These are phyloP conservation scores for Boletus sp. DNA, from an alignment of 1,284 basidiomycete species.

Conservation along the genomic window DNA sequence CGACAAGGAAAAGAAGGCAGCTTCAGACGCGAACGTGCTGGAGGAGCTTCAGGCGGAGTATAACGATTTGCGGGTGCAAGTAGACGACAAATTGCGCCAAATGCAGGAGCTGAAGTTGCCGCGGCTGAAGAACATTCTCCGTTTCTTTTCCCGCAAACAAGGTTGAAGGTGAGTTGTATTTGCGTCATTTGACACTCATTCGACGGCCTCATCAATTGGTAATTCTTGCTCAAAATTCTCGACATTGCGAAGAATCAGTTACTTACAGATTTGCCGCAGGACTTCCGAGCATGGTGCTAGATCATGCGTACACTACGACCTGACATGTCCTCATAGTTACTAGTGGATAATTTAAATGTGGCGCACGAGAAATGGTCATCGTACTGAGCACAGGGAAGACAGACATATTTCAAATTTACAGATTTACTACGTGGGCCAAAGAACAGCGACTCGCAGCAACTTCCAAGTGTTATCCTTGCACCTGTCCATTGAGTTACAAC, in stretches of 20 bases:
- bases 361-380: too few relatives aligned
- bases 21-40: neutral
- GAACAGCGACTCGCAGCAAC: too few relatives aligned
- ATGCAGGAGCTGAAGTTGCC: slow-evolving; percentile 17
- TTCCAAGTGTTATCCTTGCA: too few relatives aligned
- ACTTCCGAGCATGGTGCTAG: neutral
- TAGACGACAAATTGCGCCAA: slow-evolving; percentile 13
- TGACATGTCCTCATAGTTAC: neutral
- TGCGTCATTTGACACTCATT: neutral
- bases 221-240: neutral
- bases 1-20: slow-evolving; percentile 1
- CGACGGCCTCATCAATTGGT: neutral
- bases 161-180: neutral
- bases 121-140: neutral
- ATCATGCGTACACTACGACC: neutral
- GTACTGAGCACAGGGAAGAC: too few relatives aligned
- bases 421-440: too few relatives aligned
- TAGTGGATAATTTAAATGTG: too few relatives aligned
- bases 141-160: neutral
- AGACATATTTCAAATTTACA: too few relatives aligned
- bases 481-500: too few relatives aligned
- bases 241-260: neutral
- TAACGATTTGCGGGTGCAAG: slow-evolving; percentile 1
- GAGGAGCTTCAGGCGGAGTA: slow-evolving; percentile 12
- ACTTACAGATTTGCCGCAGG: neutral